Base-by-base conservation (phyloP, 129 eudicot species). In the Helianthus tuberosus region DNA sequence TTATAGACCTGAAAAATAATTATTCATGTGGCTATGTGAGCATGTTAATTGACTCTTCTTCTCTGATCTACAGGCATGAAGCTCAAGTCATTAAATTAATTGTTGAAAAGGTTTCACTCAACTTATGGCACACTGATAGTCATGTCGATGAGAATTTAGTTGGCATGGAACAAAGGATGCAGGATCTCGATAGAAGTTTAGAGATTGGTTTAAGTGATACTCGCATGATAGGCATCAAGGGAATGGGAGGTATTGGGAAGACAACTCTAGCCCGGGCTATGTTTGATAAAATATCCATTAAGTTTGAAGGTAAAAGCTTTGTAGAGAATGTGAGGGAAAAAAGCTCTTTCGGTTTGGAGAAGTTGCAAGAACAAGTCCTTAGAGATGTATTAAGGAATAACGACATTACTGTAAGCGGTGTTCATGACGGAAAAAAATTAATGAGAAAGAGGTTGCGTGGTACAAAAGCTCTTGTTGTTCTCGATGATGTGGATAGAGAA, bases 161-260 rank as follows among this genome's bases (percentile, higher is more conserved):
- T 25, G 59, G 72, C 49, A 11, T 68, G 13, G 8, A 11, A 48
- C 47, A 68, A 11, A 68, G 49, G 59, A 68, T 23, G 58, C 6
- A 68, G 25, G 59, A 6, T 68, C 8, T 39, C 6, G 44, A 39
- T 39, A 6, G 23, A 20, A 20, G 23, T 39, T 39, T 39, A 39
- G 44, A 39, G 44, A 39, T 39, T 39, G 44, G 44, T 6, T 1
- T 6, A 5, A 6, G 3, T 39, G 44, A 39, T 39, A 3, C 3
- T 5, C 44, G 44, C 44, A 39, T 39, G 44, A 5, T 39, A 39
- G 44, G 44, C 3, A 39, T 39, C 44, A 39, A 39, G 44, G 44
- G 44, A 6, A 5, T 39, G 44, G 44, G 44, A 5, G 44, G 44
- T 6, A 6, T 3, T 0, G 44, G 44, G 6, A 39, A 39, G 7